These are phyloP conservation scores for Mastigamoeba balamuthi DNA, from an alignment of 78 protist genomes.

Conservation along the genomic window DNA sequence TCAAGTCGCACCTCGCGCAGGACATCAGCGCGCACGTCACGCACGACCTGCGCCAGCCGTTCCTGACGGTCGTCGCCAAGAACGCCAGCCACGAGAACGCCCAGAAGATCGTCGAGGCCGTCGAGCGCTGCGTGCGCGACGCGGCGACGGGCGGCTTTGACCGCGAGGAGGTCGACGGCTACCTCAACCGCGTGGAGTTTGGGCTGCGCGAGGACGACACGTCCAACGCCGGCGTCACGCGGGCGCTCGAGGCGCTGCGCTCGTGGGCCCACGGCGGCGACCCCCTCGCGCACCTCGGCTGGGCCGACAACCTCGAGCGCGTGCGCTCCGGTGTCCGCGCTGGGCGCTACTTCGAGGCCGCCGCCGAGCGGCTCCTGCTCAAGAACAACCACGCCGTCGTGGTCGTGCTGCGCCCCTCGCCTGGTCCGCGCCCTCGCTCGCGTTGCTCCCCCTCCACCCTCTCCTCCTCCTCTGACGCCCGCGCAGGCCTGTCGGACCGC, in stretches of 20 bases:
- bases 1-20: background rate
- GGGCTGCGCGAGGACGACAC: background rate
- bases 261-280: background rate
- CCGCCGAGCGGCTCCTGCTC: background rate
- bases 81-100: too few species aligned
- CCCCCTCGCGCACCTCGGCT: background rate
- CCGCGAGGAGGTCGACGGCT: too few species aligned
- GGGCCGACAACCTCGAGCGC: background rate
- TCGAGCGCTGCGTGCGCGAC: too few species aligned
- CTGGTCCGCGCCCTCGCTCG: too few species aligned
- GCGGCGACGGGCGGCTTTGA: too few species aligned
- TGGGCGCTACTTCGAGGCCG: background rate
- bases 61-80: too few species aligned
- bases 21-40: background rate
- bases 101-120: too few species aligned
- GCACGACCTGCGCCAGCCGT: background rate
- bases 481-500: background rate
- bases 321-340: background rate
- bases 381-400: background rate
- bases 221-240: background rate
- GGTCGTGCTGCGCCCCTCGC: background rate
- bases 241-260: background rate
- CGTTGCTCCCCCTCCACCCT: too few species aligned
- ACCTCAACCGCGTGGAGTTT: background rate
- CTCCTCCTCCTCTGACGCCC: too few species aligned